Base-by-base conservation (phyloP, 352 stramenopile genomes). In the Phytophthora quininea region DNA sequence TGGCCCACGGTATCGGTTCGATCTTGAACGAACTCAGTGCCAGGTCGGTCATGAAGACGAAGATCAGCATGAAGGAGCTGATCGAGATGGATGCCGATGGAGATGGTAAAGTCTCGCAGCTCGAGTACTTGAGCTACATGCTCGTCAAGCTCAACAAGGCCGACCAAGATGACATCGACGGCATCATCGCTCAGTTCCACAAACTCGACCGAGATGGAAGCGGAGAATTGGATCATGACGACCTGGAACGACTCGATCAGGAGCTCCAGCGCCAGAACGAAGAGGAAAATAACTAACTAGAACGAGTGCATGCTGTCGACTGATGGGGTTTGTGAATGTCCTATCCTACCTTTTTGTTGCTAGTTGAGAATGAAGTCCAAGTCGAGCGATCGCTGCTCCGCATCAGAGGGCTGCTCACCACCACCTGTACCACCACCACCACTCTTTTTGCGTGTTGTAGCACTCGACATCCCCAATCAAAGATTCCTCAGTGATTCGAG, bases 51-150 rank as follows among this genome's bases (percentile, higher is more conserved):
- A 80, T 89, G 73, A 88, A 86, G 54, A 80, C 73, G 47, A 89
- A 85, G 61, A 91, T 91, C 64, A 89, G 78, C 67, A 91, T 89
- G 80, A 88, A 89, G 48, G 80, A 91, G 59, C 74, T 91, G 9
- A 65, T 91, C 4, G 82, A 72, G 8, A 89, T 91, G 82, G 82
- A 91, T 54, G 72, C 76, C 19, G 76, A 91, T 52, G 80, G 79
- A 24, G 82, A 91, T 49, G 82, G 82, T 33, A 88, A 91, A 65
- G 82, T 89, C 30, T 88, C 79, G 9, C 68, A 87, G 60, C 62
- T 91, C n/a, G 82, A 89, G 51, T 89, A 89, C 54, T 54, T 91
- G 27, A 75, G 69, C 33, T 91, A 89, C 65, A 91, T 89, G 82
- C 79, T 91, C 38, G 79, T 91, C 11, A 91, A 90, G 59, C 71